Evolutionary conservation across 352 stramenopile genomes (phyloP).

Genomic region (Phytophthora hibernalis): DNA sequence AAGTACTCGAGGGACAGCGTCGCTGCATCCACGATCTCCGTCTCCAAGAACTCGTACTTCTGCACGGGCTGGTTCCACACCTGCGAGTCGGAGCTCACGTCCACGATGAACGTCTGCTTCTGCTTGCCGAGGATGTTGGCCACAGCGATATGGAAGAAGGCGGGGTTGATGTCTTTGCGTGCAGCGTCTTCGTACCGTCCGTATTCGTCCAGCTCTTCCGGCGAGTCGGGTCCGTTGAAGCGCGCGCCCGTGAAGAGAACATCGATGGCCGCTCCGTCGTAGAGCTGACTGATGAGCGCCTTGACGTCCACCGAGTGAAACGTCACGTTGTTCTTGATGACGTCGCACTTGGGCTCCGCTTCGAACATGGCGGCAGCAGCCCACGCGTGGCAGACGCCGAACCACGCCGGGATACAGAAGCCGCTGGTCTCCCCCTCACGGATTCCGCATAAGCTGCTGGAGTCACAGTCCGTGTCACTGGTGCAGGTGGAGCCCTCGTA

Average conservation of each 20-base stretch:
- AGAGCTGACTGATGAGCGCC: constrained; percentile 50
- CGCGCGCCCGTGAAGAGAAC: constrained; percentile 53
- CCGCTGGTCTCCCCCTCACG: constrained; percentile 36
- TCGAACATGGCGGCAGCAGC: constrained; percentile 48
- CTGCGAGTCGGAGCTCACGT: constrained; percentile 42
- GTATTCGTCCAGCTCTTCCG: constrained; percentile 47
- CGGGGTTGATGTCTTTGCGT: constrained; percentile 52
- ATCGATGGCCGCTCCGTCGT: constrained; percentile 43
- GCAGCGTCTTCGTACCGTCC: constrained; percentile 53
- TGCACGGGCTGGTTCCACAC: constrained; percentile 73
- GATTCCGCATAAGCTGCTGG: constrained; percentile 41
- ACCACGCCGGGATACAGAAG: constrained; percentile 56
- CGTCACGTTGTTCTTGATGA: constrained; percentile 54
- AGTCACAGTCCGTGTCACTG: constrained; percentile 34
- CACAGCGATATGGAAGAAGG: constrained; percentile 57
- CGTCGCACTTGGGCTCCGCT: constrained; percentile 50
- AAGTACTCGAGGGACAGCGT: constrained; percentile 44
- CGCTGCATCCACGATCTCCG: constrained; percentile 36
- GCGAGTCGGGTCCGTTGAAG: constrained; percentile 42
- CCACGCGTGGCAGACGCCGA: constrained; percentile 57
- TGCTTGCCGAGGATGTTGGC: constrained; percentile 57
- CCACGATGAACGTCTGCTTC: constrained; percentile 53
- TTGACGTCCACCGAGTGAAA: constrained; percentile 63
- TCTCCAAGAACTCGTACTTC: constrained; percentile 47
- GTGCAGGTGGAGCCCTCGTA: constrained; percentile 30